These are phyloP conservation scores for Aspergillus ostianus DNA, from an alignment of 495 filamentous ascomycete genomes.

Conservation along the genomic window DNA sequence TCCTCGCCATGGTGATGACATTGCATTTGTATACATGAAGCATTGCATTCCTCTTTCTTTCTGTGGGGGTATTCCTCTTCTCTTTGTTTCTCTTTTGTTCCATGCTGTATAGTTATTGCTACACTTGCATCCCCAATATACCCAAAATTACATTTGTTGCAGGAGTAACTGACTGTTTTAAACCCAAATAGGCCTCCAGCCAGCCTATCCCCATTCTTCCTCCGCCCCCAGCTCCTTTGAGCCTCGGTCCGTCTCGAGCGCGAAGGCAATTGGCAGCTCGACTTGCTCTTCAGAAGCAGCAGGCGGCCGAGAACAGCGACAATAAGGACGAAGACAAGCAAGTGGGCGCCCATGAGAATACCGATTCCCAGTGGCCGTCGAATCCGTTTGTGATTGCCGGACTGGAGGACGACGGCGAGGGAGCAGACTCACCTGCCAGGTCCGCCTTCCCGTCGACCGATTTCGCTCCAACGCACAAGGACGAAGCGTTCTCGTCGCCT, in stretches of 20 bases:
- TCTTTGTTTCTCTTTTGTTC: neutral
- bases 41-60: neutral
- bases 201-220: conserved; percentile 48
- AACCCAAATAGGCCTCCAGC: conserved; percentile 30
- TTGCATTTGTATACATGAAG: conserved; percentile 8
- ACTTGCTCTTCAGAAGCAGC: conserved; percentile 75
- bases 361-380: conserved; percentile 36
- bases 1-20: conserved; percentile 9
- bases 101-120: neutral
- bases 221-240: conserved; percentile 51
- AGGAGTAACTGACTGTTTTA: conserved; percentile 13
- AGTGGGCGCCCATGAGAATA: conserved; percentile 14
- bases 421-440: conserved; percentile 28
- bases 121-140: neutral
- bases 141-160: neutral
- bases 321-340: conserved; percentile 15
- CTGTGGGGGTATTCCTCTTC: neutral
- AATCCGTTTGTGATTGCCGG: conserved; percentile 47
- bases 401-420: conserved; percentile 46
- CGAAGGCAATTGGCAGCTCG: conserved; percentile 80
- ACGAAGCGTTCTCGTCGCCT: conserved; percentile 32
- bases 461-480: conserved; percentile 30
- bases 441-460: conserved; percentile 36
- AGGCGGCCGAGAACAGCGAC: conserved; percentile 41
- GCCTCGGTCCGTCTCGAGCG: conserved; percentile 82